Base-by-base conservation (phyloP, 192 early-diverging fungal genomes). In the Backusella liffmaniae region DNA sequence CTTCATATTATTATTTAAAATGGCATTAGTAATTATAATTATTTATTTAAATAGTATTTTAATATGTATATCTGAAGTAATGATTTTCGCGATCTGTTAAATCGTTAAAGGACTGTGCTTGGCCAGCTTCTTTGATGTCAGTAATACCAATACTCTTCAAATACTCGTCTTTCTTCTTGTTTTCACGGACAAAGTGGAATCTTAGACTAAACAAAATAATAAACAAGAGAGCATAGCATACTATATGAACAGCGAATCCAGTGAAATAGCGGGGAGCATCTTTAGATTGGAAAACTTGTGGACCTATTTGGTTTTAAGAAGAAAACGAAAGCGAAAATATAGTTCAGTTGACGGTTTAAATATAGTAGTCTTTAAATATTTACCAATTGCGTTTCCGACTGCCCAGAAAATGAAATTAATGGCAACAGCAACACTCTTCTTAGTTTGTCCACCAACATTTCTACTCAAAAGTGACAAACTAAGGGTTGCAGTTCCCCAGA, bases 371-470 rank as follows among this genome's bases (percentile, higher is more conserved):
- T 26, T 29, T 62, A 62, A 26, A 12, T 29, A 23, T n/a, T 62
- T 74, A 74, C 73, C 74, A 53, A 75, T 75, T 29, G 74, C 74
- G 21, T 75, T 75, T 68, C 74, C 74, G 23, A 42, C 49, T 13
- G 74, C 74, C 74, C 74, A 75, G n/a, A 75, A 46, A 4, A 75
- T 53, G 26, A 75, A 75, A 35, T 75, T 75, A 12, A 75, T 67
- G 21, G 74, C 74, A n/a, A 65, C 65, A 9, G 74, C 74, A 2
- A 66, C 30, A 36, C 65, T 41, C 41, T 75, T 75, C n/a, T 75
- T 75, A 32, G 74, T 75, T 68, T 75, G 74, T 36, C 74, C 74
- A 36, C 74, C 74, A 68, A 75, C 66, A 53, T 75, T 75, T 36
- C 74, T 65, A 15, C 59, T 68, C 18, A 75, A 66, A 16, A 75